Evolutionary conservation across 805 yeast species (phyloP).

Genomic region (Candida sanyiensis): DNA sequence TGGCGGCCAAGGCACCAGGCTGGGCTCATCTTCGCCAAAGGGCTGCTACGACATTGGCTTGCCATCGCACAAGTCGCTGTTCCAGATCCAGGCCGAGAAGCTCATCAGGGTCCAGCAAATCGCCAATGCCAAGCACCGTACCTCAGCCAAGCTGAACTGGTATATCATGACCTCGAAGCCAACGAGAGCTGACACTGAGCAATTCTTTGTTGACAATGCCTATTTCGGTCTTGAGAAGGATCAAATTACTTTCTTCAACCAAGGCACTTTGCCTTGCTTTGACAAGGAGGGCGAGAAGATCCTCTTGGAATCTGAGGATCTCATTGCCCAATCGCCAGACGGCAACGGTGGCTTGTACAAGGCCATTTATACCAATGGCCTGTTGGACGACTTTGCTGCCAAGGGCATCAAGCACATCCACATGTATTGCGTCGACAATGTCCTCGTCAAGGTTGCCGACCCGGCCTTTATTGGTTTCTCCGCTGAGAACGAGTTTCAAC

Average conservation of each 20-base stretch:
- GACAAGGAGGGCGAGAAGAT: constrained; percentile 62
- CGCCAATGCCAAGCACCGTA: constrained; percentile 32
- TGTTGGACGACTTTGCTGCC: constrained; percentile 59
- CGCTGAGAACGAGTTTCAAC: constrained; percentile 53
- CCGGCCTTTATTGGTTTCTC: constrained; percentile 84
- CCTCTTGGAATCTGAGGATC: constrained; percentile 48
- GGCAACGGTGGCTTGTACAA: constrained; percentile 97
- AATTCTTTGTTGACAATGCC: constrained; percentile 52
- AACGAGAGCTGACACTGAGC: constrained; percentile 70
- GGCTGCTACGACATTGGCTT: constrained; percentile 88
- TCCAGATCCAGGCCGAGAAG: constrained; percentile 91
- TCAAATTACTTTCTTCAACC: constrained; percentile 80
- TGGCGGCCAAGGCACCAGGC: constrained; percentile 97
- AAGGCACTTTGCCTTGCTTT: constrained; percentile 92
- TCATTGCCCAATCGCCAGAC: constrained; percentile 84
- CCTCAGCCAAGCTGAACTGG: constrained; percentile 54
- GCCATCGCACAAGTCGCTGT: constrained; percentile 78
- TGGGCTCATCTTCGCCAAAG: constrained; percentile 87
- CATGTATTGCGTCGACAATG: constrained; percentile 96
- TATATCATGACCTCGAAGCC: constrained; percentile 95
- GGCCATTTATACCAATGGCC: constrained; percentile 60
- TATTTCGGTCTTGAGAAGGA: constrained; percentile 63
- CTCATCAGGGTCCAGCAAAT: constrained; percentile 56
- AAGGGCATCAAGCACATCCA: constrained; percentile 84
- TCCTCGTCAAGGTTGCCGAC: constrained; percentile 87